Evolutionary conservation across 768 basidiomycete species (phyloP).

Genomic region (Russula foetens): DNA sequence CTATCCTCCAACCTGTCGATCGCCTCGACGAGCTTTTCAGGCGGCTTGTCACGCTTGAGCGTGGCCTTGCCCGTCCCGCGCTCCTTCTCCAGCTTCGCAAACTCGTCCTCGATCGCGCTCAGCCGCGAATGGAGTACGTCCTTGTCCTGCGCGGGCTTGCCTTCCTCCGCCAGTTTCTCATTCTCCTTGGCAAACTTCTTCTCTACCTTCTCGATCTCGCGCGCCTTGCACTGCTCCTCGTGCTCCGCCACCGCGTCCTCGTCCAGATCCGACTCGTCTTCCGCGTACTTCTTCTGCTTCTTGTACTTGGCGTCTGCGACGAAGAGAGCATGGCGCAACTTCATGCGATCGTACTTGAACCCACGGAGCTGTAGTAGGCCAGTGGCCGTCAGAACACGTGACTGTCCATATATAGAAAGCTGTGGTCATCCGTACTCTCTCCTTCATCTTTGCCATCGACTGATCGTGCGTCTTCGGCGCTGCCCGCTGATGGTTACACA

Average conservation of each 20-base stretch:
- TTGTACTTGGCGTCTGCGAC: conserved; percentile 67
- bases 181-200: conserved; percentile 95
- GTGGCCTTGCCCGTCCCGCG: conserved; percentile 62
- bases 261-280: conserved; percentile 89
- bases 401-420: too few species aligned
- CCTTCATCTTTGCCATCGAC: conserved; percentile 88
- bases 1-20: conserved; percentile 81
- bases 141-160: conserved; percentile 47
- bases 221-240: conserved; percentile 67
- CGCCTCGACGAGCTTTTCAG: conserved; percentile 75
- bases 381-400: not conserved
- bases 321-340: conserved; percentile 85
- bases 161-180: conserved; percentile 72
- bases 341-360: conserved; percentile 96
- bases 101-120: conserved; percentile 66
- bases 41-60: conserved; percentile 58
- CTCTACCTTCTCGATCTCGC: conserved; percentile 81
- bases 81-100: conserved; percentile 66
- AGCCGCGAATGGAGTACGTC: conserved; percentile 62
- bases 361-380: conserved; percentile 61
- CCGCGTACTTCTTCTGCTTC: conserved; percentile 69
- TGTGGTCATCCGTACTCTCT: conserved; percentile 54
- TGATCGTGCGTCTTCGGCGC: conserved; percentile 90
- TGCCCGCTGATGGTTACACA: conserved; percentile 98
- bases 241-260: conserved; percentile 82